These are phyloP conservation scores for Barnettozyma sucrosica DNA, from an alignment of 805 yeast species.

Conservation along the genomic window DNA sequence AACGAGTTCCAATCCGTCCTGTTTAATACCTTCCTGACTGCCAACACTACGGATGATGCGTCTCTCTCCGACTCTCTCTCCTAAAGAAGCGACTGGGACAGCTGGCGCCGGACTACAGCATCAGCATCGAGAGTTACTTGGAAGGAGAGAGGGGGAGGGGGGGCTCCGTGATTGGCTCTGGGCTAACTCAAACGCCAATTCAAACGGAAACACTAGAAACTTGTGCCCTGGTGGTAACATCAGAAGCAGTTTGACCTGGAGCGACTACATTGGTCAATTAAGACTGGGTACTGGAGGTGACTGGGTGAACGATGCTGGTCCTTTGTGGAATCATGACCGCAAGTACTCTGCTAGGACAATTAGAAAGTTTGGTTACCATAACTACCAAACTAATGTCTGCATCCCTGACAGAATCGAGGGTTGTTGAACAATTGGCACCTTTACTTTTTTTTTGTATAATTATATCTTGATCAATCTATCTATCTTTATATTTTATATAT, in stretches of 20 bases:
- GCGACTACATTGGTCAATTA: not conserved
- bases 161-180: not conserved
- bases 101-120: not conserved
- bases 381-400: not conserved
- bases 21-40: not conserved
- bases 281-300: constrained; percentile 1
- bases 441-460: not conserved
- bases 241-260: constrained; percentile 1
- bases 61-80: not conserved
- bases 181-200: not conserved
- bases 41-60: not conserved
- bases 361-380: not conserved
- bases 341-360: not conserved
- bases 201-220: constrained; percentile 15
- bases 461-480: not conserved
- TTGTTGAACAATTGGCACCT: not conserved
- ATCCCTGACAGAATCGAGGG: constrained; percentile 2
- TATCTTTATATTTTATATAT: not conserved
- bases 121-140: not conserved
- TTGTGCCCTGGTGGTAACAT: constrained; percentile 1
- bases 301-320: not conserved
- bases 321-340: not conserved
- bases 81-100: not conserved
- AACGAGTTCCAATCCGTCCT: not conserved
- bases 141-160: too few relatives aligned